Base-by-base conservation (phyloP, 73 alveolate genomes). In the Breviolum minutum region DNA sequence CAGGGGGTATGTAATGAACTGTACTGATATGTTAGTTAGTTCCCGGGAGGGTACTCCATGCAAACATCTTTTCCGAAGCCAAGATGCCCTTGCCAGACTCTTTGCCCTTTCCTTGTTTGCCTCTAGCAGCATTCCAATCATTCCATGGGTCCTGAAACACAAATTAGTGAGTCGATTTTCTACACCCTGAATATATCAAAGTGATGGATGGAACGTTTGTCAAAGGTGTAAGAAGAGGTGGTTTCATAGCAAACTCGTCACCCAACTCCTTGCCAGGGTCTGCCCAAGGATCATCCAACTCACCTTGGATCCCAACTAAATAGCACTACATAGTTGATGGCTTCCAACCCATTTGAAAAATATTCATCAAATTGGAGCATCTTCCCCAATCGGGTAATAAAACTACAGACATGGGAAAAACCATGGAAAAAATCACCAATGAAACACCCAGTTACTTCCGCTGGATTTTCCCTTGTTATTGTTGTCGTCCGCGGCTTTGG, bases 221-320 rank as follows among this genome's bases (percentile, higher is more conserved):
- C n/a, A n/a, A n/a, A n/a, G n/a, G n/a, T n/a, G n/a, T n/a, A n/a
- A n/a, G n/a, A n/a, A n/a, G n/a, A n/a, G n/a, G n/a, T n/a, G n/a
- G n/a, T n/a, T n/a, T n/a, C n/a, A n/a, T n/a, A n/a, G n/a, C n/a
- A n/a, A n/a, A n/a, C n/a, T n/a, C n/a, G n/a, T n/a, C n/a, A n/a
- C n/a, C n/a, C n/a, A n/a, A n/a, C n/a, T n/a, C n/a, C 87, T 79
- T n/a, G 87, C 64, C 22, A 29, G 87, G 87, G 32, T 79, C 87
- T 79, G 87, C 63, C 87, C 87, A 79, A 63, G 87, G 87, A 79
- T 79, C 87, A 13, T 79, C 87, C 63, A 27, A 16, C 63, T 79
- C 87, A 29, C 87, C 87, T 79, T n/a, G 62, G 9, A 19, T 27
- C 64, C 27, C n/a, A n/a, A 12, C 83, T 40, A 40, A 40, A 40